phyloP scores from a whole-genome alignment of 192 early-diverging fungal species.

The Backusella westeae region DNA sequence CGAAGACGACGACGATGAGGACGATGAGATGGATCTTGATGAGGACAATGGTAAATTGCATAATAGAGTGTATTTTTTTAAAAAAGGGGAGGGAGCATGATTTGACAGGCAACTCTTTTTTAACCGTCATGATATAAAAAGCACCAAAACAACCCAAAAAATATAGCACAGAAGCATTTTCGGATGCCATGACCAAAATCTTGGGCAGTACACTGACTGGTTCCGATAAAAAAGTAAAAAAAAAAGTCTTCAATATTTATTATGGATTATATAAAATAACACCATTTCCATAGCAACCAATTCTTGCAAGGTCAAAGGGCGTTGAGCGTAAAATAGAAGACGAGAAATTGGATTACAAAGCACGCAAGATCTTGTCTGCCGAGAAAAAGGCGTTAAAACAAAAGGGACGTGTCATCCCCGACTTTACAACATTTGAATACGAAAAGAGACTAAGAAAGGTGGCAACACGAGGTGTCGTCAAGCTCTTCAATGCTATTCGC shows the following conservation, averaged over 20 bases:
- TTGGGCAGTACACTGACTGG: constrained; percentile 47
- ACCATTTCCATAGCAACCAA: constrained; percentile 56
- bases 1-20: not conserved
- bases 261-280: not conserved
- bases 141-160: constrained; percentile 38
- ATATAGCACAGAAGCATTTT: constrained; percentile 54
- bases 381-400: constrained; percentile 68
- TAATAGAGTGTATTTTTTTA: not conserved
- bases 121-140: not conserved
- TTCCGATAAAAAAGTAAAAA: constrained; percentile 39
- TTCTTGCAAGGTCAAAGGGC: constrained; percentile 80
- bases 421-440: constrained; percentile 76
- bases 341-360: constrained; percentile 78
- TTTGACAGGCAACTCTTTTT: not conserved
- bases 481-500: constrained; percentile 93
- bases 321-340: constrained; percentile 83
- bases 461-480: constrained; percentile 90
- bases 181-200: constrained; percentile 68
- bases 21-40: constrained; percentile 19
- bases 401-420: constrained; percentile 72
- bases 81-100: not conserved
- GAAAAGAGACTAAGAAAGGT: constrained; percentile 90
- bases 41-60: not conserved
- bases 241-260: too few species aligned
- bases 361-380: constrained; percentile 68